A percentile compares a stretch with the other conserved stretches of the same genome.
Conservation (phyloP, 2,329 filamentous ascomycete species). For the Xylariaceae sp. region DNA sequence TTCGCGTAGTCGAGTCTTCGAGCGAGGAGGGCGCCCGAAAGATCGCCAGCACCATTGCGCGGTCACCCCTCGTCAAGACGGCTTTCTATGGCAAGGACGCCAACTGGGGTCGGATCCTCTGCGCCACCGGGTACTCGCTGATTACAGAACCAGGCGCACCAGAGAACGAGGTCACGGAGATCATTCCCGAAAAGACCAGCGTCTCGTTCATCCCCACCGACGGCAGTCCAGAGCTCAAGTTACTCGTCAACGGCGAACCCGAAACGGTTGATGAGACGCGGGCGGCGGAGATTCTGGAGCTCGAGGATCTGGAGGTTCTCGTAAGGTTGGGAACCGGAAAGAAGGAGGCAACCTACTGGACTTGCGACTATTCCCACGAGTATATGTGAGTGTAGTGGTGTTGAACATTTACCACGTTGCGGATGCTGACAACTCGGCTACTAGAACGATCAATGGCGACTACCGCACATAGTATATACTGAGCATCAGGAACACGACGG, state of each 20-base stretch:
- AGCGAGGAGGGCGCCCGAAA: slow-evolving; percentile 72
- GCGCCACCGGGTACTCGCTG: slow-evolving; percentile 83
- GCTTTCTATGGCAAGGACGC: slow-evolving; percentile 96
- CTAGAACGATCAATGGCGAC: slow-evolving; percentile 65
- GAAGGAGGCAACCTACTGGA: slow-evolving; percentile 76
- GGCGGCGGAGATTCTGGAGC: slow-evolving; percentile 75
- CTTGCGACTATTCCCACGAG: slow-evolving; percentile 85
- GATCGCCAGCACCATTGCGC: slow-evolving; percentile 85
- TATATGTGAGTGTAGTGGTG: slow-evolving; percentile 52
- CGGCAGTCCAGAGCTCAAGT: slow-evolving; percentile 74
- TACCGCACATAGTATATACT: slow-evolving; percentile 59
- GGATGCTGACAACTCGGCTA: slow-evolving; percentile 17
- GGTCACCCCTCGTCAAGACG: slow-evolving; percentile 93
- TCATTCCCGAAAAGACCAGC: slow-evolving; percentile 68
- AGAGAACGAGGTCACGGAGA: slow-evolving; percentile 62
- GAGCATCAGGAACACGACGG: background rate
- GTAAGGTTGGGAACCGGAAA: slow-evolving; percentile 71
- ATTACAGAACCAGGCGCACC: slow-evolving; percentile 61
- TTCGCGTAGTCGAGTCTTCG: slow-evolving; percentile 76
- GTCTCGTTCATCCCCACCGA: slow-evolving; percentile 80
- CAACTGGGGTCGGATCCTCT: slow-evolving; percentile 97
- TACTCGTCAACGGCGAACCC: slow-evolving; percentile 79
- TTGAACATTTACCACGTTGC: background rate
- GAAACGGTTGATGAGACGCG: slow-evolving; percentile 76
- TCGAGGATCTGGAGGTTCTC: slow-evolving; percentile 78